Conservation (phyloP, 176 grass and related monocot species). For the Oryza punctata region DNA sequence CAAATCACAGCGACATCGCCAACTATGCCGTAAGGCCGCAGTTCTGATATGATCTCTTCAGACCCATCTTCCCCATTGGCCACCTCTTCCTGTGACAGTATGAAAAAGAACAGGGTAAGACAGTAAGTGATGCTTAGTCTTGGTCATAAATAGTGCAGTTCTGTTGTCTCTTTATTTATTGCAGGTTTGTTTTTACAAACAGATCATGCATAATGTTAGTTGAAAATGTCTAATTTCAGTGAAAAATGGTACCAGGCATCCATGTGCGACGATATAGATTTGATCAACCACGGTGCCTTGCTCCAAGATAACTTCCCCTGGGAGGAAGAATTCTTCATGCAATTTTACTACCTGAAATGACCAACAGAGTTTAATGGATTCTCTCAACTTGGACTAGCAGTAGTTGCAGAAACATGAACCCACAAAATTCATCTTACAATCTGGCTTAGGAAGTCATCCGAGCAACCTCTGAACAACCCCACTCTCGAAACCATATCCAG, state of each 20-base stretch:
- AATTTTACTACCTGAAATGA: constrained; percentile 68
- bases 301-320: constrained; percentile 53
- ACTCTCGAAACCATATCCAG: constrained; percentile 67
- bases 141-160: background rate
- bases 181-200: too few relatives aligned
- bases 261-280: constrained; percentile 61
- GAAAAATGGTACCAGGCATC: constrained; percentile 65
- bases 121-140: background rate
- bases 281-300: constrained; percentile 60
- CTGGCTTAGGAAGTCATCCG: constrained; percentile 88
- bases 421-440: constrained; percentile 67
- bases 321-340: constrained; percentile 58
- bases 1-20: constrained; percentile 71
- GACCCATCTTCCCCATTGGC: constrained; percentile 42
- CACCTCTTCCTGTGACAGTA: constrained; percentile 56
- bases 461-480: constrained; percentile 73
- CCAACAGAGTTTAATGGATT: background rate
- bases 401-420: background rate
- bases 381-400: background rate
- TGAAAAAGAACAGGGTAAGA: background rate
- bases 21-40: constrained; percentile 62
- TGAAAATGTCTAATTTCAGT: background rate
- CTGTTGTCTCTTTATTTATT: background rate
- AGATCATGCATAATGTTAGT: too few relatives aligned
- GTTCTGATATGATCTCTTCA: constrained; percentile 63